These are phyloP conservation scores for Elsinoe perseae DNA, from an alignment of 2,329 filamentous ascomycete genomes.

Conservation along the genomic window DNA sequence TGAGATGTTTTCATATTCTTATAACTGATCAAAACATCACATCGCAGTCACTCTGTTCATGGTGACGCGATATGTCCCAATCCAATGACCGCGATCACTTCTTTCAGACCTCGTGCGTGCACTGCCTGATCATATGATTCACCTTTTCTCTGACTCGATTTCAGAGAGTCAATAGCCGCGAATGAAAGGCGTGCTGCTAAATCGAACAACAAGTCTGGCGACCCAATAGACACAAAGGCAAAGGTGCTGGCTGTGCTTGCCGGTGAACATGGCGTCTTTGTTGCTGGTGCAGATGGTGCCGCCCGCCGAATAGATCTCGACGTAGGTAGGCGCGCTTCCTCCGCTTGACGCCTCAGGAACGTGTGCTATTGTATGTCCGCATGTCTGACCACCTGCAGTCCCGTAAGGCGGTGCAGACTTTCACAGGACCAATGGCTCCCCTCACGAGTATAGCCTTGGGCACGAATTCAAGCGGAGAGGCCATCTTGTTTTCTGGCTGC, in stretches of 20 bases:
- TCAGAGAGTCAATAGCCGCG: constrained; percentile 44
- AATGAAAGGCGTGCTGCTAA: constrained; percentile 60
- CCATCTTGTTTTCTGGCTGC: constrained; percentile 71
- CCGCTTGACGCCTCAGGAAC: neutral
- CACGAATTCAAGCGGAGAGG: constrained; percentile 28
- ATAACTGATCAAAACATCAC: neutral
- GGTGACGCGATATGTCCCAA: constrained; percentile 49
- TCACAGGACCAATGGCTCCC: constrained; percentile 69
- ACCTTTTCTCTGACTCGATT: constrained; percentile 18
- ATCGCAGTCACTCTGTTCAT: neutral
- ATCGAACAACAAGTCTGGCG: constrained; percentile 73
- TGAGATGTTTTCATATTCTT: neutral
- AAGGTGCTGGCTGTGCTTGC: constrained; percentile 71
- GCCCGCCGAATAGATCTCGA: constrained; percentile 67
- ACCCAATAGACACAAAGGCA: constrained; percentile 70
- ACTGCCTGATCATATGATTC: constrained; percentile 9
- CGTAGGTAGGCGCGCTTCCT: constrained; percentile 49
- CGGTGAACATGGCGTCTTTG: constrained; percentile 55
- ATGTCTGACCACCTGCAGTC: constrained; percentile 30
- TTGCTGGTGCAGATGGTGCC: constrained; percentile 80
- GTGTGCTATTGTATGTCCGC: neutral
- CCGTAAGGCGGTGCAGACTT: constrained; percentile 43
- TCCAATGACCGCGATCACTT: constrained; percentile 72
- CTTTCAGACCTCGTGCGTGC: constrained; percentile 79
- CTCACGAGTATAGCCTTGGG: constrained; percentile 68